phyloP scores from a whole-genome alignment of 192 early-diverging fungal species.

The Physocladia obscura region DNA sequence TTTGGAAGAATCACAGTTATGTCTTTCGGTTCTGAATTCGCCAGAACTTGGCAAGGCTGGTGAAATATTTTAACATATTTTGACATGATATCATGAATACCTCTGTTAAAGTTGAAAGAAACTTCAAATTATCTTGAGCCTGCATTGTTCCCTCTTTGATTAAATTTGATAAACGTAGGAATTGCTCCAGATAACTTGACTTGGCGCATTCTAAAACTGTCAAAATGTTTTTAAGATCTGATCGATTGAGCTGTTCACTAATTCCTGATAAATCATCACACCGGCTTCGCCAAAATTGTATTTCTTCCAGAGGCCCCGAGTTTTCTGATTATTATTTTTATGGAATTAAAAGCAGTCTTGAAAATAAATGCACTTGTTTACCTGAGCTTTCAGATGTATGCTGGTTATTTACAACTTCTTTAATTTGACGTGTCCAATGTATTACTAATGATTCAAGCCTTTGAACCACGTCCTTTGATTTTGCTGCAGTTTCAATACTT shows the following conservation, averaged over 20 bases:
- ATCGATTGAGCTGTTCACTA: slow-evolving; percentile 54
- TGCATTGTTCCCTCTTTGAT: slow-evolving; percentile 64
- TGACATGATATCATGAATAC: background rate
- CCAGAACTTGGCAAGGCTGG: slow-evolving; percentile 47
- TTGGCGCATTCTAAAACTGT: slow-evolving; percentile 53
- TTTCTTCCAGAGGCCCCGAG: slow-evolving; percentile 64
- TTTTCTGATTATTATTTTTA: slow-evolving; percentile 43
- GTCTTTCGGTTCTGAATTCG: slow-evolving; percentile 52
- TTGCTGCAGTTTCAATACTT: slow-evolving; percentile 39
- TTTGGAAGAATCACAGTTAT: slow-evolving; percentile 53
- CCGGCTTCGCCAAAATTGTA: slow-evolving; percentile 60
- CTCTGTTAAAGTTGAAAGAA: slow-evolving; percentile 54
- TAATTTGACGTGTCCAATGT: slow-evolving; percentile 68
- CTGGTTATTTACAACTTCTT: slow-evolving; percentile 66
- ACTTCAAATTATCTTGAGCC: slow-evolving; percentile 68
- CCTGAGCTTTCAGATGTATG: slow-evolving; percentile 50
- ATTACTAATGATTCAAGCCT: slow-evolving; percentile 57
- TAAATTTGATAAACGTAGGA: slow-evolving; percentile 55
- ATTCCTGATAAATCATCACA: slow-evolving; percentile 68
- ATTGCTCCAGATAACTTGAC: slow-evolving; percentile 64
- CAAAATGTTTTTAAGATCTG: slow-evolving; percentile 57
- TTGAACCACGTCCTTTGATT: slow-evolving; percentile 59
- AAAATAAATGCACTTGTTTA: slow-evolving; percentile 10
- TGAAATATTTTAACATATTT: background rate
- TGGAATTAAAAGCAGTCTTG: no score